phyloP scores from a whole-genome alignment of 73 alveolate genomes.

The Vitrella brassicaformis region DNA sequence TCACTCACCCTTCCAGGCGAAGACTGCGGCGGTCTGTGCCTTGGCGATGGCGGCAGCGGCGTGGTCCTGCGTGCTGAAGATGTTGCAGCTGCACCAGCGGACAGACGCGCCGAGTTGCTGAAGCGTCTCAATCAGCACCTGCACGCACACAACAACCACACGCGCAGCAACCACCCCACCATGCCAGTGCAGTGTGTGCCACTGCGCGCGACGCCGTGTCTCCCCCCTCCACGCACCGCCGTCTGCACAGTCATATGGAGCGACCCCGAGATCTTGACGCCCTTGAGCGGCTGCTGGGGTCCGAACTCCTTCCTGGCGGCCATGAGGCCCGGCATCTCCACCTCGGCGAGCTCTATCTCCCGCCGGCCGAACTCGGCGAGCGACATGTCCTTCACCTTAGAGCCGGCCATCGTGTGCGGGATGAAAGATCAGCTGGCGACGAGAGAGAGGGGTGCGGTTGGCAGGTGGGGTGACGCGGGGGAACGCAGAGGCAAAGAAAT shows the following conservation, averaged over 20 bases:
- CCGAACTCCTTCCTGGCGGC: constrained; percentile 80
- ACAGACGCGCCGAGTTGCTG: constrained; percentile 75
- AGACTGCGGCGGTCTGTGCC: constrained; percentile 75
- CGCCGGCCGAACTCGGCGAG: constrained; percentile 88
- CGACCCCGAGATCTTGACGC: constrained; percentile 82
- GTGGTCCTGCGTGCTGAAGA: constrained; percentile 87
- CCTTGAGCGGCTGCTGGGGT: constrained; percentile 64
- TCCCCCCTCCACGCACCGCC: too few species aligned
- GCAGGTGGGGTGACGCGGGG: too few species aligned
- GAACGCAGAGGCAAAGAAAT: too few species aligned
- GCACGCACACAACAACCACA: too few species aligned
- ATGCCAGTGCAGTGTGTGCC: too few species aligned
- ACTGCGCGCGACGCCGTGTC: too few species aligned
- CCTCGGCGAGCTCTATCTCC: constrained; percentile 78
- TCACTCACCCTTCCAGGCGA: constrained; percentile 91
- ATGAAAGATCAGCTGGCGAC: too few species aligned
- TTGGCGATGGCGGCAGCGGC: constrained; percentile 93
- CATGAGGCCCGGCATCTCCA: constrained; percentile 92
- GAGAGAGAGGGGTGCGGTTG: too few species aligned
- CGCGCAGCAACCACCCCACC: too few species aligned
- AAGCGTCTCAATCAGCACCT: constrained; percentile 76
- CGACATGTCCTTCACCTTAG: constrained; percentile 65
- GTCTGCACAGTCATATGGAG: constrained; percentile 92
- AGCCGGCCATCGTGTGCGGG: constrained; percentile 50
- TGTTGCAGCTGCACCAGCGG: constrained; percentile 89